Evolutionary conservation across 2,329 filamentous ascomycete species (phyloP).

Genomic region (Nigrograna mackinnonii): DNA sequence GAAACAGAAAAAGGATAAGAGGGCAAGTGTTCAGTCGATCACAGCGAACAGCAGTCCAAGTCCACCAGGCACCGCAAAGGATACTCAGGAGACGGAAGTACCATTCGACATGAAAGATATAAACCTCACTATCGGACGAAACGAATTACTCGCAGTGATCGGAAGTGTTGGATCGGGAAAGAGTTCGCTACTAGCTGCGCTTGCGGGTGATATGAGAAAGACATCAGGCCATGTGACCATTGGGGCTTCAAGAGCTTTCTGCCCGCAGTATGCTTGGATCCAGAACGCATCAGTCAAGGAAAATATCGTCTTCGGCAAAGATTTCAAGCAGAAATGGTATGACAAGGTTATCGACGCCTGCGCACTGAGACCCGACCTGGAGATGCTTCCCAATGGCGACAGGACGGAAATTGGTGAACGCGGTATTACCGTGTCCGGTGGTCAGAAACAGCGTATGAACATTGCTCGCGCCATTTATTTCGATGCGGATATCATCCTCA

Average conservation of each 20-base stretch:
- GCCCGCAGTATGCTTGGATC: conserved; percentile 97
- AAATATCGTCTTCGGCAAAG: conserved; percentile 90
- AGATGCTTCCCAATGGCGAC: conserved; percentile 91
- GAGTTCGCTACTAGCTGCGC: conserved; percentile 81
- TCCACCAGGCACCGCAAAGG: conserved; percentile 57
- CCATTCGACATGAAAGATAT: conserved; percentile 75
- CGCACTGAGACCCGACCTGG: conserved; percentile 80
- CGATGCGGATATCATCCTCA: conserved; percentile 63
- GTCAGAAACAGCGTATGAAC: conserved; percentile 93
- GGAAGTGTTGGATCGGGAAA: conserved; percentile 90
- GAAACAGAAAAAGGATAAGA: conserved; percentile 48
- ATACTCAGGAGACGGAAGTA: conserved; percentile 52
- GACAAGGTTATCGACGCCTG: conserved; percentile 83
- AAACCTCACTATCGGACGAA: conserved; percentile 68
- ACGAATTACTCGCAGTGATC: conserved; percentile 84
- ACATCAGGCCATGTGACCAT: conserved; percentile 74
- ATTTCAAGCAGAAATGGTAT: conserved; percentile 75
- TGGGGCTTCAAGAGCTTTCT: conserved; percentile 83
- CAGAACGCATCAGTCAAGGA: conserved; percentile 86
- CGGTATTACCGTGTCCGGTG: conserved; percentile 92
- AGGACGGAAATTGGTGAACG: conserved; percentile 92
- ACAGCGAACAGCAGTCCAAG: conserved; percentile 35
- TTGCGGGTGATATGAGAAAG: conserved; percentile 93
- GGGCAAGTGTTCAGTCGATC: conserved; percentile 32
- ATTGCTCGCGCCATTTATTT: conserved; percentile 80